Evolutionary conservation across 768 basidiomycete species (phyloP).

Genomic region (Leccinum sublutescens): DNA sequence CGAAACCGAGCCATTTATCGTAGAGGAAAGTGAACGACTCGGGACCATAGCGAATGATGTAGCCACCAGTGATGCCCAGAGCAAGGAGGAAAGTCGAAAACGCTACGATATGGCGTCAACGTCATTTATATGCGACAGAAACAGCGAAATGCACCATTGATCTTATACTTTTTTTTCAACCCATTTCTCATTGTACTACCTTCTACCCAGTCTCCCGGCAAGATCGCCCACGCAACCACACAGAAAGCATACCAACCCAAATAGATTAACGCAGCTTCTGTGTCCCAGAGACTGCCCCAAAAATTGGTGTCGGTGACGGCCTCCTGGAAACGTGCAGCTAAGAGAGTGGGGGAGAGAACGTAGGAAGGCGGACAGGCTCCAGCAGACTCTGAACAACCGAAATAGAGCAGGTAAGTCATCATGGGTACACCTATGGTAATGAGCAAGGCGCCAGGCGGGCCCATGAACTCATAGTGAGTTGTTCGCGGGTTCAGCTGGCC

Average conservation of each 20-base stretch:
- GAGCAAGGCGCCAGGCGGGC: conserved; percentile 72
- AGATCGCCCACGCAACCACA: conserved; percentile 72
- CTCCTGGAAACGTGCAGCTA: conserved; percentile 39
- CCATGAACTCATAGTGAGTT: conserved; percentile 75
- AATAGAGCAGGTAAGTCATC: conserved; percentile 72
- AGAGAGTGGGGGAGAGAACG: conserved; percentile 33
- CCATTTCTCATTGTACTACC: conserved; percentile 76
- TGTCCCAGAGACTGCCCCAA: conserved; percentile 83
- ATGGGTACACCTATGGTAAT: conserved; percentile 71
- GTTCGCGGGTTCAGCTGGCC: conserved; percentile 66
- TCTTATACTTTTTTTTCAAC: conserved; percentile 79
- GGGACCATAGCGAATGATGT: conserved; percentile 72
- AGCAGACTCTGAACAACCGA: conserved; percentile 68
- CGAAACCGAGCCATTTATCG: conserved; percentile 87
- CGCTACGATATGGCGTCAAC: conserved; percentile 43
- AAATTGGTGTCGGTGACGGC: conserved; percentile 50
- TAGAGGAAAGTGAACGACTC: conserved; percentile 86
- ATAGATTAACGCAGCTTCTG: conserved; percentile 72
- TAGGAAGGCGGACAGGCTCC: conserved; percentile 67
- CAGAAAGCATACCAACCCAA: conserved; percentile 90
- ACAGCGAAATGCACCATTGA: conserved; percentile 68
- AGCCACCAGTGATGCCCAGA: conserved; percentile 67
- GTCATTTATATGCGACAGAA: background rate
- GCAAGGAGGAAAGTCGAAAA: conserved; percentile 85
- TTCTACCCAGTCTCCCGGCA: conserved; percentile 73